Evolutionary conservation across 495 filamentous ascomycete species (phyloP).

Genomic region (Schizothecium vesticola): DNA sequence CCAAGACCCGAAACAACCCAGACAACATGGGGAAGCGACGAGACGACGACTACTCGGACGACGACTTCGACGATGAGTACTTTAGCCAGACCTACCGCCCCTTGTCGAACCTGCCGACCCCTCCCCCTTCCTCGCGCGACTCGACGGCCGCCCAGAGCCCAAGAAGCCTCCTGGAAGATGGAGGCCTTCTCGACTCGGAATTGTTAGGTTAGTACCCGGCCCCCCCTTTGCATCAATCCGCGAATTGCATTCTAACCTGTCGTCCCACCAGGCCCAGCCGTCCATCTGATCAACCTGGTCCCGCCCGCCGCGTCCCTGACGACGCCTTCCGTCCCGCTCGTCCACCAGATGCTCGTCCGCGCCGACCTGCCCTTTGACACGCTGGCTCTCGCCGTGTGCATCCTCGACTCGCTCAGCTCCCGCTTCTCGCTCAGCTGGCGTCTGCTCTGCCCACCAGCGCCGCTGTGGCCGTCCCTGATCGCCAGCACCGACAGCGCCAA

Average conservation of each 20-base stretch:
- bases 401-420: constrained; percentile 51
- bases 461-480: constrained; percentile 15
- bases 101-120: constrained; percentile 56
- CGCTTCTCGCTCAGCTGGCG: constrained; percentile 51
- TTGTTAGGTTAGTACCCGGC: constrained; percentile 40
- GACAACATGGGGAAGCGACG: constrained; percentile 20
- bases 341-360: constrained; percentile 48
- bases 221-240: not conserved
- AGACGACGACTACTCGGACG: constrained; percentile 34
- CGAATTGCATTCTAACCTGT: constrained; percentile 1
- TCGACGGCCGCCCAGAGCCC: constrained; percentile 38
- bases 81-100: constrained; percentile 54
- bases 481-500: constrained; percentile 22
- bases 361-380: constrained; percentile 45
- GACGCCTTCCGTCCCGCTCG: constrained; percentile 42
- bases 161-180: constrained; percentile 37
- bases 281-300: constrained; percentile 51
- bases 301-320: constrained; percentile 48
- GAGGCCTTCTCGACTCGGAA: constrained; percentile 35
- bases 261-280: constrained; percentile 41
- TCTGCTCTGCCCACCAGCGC: constrained; percentile 36
- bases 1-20: not conserved
- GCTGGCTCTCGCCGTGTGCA: constrained; percentile 49
- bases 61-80: constrained; percentile 50
- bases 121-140: constrained; percentile 46